These are phyloP conservation scores for Rhododendron henanense DNA, from an alignment of 148 eudicot species.

Conservation along the genomic window DNA sequence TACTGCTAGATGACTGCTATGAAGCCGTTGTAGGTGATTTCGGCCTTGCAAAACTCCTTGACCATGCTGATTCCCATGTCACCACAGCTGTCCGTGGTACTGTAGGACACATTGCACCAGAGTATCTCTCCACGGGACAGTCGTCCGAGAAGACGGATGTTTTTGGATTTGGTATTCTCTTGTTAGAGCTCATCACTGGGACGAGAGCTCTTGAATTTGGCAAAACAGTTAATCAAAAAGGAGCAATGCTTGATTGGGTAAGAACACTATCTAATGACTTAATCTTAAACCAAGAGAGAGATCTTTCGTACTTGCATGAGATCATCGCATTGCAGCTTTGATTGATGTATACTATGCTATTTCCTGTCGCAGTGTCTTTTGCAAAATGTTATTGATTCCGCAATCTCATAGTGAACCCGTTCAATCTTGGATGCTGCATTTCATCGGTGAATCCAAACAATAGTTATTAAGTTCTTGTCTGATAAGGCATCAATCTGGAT, in stretches of 20 bases:
- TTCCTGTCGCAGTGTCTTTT: background rate
- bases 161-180: slow-evolving; percentile 86
- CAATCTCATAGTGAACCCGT: background rate
- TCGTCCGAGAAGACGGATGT: slow-evolving; percentile 95
- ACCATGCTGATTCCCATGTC: slow-evolving; percentile 83
- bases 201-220: slow-evolving; percentile 89
- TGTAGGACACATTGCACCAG: slow-evolving; percentile 93
- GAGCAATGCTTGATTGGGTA: slow-evolving; percentile 97
- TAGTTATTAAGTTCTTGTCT: background rate
- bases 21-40: slow-evolving; percentile 96
- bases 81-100: slow-evolving; percentile 97
- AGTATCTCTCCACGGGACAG: slow-evolving; percentile 91
- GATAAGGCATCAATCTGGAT: background rate
- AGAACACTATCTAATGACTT: background rate
- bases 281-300: background rate
- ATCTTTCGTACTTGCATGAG: background rate
- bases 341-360: background rate
- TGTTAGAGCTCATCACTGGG: slow-evolving; percentile 88
- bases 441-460: background rate
- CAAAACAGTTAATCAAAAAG: slow-evolving; percentile 78
- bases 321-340: background rate
- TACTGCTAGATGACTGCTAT: slow-evolving; percentile 67
- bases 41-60: slow-evolving; percentile 95
- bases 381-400: background rate
- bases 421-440: background rate